Evolutionary conservation across 441 rosid species (phyloP).

Genomic region (Erodium chrysanthum): DNA sequence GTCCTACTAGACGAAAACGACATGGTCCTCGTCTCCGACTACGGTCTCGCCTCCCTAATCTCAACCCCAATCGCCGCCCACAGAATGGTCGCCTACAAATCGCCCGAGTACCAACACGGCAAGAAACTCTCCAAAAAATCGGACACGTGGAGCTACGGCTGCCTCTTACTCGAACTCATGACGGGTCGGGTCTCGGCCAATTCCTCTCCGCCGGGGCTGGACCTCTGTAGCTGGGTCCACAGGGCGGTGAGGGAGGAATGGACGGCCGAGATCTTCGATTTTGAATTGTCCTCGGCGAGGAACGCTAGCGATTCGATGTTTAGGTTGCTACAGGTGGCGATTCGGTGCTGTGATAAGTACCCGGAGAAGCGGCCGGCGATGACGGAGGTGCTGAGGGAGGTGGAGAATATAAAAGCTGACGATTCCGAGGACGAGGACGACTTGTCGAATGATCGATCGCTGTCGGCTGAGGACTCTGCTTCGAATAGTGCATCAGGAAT

Average conservation of each 20-base stretch:
- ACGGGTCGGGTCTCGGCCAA: slow-evolving; percentile 30
- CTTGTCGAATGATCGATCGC: slow-evolving; percentile 33
- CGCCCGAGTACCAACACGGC: slow-evolving; percentile 37
- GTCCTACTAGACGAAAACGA: slow-evolving; percentile 37
- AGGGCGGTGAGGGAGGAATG: slow-evolving; percentile 58
- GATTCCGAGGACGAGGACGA: slow-evolving; percentile 32
- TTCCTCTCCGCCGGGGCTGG: slow-evolving; percentile 44
- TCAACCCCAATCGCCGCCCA: slow-evolving; percentile 38
- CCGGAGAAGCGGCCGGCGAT: slow-evolving; percentile 50
- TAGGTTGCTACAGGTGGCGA: slow-evolving; percentile 37
- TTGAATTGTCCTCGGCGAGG: slow-evolving; percentile 37
- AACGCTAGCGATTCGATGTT: slow-evolving; percentile 31
- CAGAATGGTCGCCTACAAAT: slow-evolving; percentile 31
- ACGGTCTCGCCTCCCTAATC: slow-evolving; percentile 31
- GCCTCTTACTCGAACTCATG: slow-evolving; percentile 39
- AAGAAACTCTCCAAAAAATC: slow-evolving; percentile 33
- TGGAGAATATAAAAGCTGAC: slow-evolving; percentile 26
- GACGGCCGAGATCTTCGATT: slow-evolving; percentile 55
- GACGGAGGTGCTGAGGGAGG: slow-evolving; percentile 35
- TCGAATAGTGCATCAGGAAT: slow-evolving; percentile 20
- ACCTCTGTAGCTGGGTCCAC: slow-evolving; percentile 48
- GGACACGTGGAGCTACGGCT: slow-evolving; percentile 50
- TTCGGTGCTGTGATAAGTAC: slow-evolving; percentile 36
- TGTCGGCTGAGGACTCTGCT: slow-evolving; percentile 34
- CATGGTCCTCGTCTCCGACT: slow-evolving; percentile 36